Percentiles rank a stretch among this genome's conserved stretches.
phyloP scores from a whole-genome alignment of 495 filamentous ascomycete species.

The Daldinia decipiens region DNA sequence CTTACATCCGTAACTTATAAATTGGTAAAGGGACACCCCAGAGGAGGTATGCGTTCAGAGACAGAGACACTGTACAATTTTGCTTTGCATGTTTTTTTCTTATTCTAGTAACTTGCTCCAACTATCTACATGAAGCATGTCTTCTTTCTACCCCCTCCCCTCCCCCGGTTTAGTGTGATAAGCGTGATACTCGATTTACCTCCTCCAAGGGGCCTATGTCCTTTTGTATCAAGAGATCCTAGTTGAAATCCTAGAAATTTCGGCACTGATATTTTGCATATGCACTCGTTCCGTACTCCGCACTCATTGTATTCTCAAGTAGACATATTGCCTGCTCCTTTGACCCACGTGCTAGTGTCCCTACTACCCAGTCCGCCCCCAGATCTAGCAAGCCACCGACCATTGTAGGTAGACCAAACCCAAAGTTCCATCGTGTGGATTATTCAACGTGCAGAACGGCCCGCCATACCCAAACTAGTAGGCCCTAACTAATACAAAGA shows the following conservation, averaged over 20 bases:
- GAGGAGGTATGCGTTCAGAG: not conserved
- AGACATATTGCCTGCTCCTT: conserved; percentile 39
- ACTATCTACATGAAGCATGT: not conserved
- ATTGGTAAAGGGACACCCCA: conserved; percentile 16
- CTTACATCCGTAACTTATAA: conserved; percentile 5
- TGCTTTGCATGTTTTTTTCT: conserved; percentile 12
- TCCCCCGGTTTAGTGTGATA: not conserved
- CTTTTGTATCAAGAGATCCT: conserved; percentile 16
- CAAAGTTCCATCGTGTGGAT: conserved; percentile 4
- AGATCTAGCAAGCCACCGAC: conserved; percentile 38
- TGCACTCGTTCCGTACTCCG: conserved; percentile 25
- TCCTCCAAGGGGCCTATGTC: conserved; percentile 6
- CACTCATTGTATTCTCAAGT: conserved; percentile 20
- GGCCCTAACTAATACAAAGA: not conserved
- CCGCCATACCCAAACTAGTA: not conserved
- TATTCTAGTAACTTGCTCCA: conserved; percentile 2
- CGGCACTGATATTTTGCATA: conserved; percentile 35
- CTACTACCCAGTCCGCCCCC: conserved; percentile 23
- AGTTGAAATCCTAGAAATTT: conserved; percentile 29
- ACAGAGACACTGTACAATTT: conserved; percentile 25
- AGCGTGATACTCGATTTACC: not conserved
- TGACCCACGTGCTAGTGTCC: conserved; percentile 35
- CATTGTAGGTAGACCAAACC: conserved; percentile 11
- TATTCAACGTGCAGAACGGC: conserved; percentile 3
- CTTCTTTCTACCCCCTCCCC: not conserved